These are phyloP conservation scores for Chlamydomonas incerta DNA, from an alignment of 139 green algal species.

Conservation along the genomic window DNA sequence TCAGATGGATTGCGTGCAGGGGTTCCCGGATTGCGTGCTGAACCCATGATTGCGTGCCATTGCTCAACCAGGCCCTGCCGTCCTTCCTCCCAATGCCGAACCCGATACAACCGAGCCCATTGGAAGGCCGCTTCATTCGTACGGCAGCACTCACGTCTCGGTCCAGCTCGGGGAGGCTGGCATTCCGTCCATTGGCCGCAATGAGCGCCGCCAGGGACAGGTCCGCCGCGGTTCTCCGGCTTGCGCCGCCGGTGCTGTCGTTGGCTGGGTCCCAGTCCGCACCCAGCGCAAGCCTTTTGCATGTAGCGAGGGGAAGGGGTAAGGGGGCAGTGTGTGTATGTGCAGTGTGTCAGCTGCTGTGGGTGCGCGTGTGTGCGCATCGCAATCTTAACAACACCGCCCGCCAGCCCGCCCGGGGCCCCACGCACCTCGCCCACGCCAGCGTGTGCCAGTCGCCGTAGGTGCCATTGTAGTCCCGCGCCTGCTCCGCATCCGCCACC, in stretches of 20 bases:
- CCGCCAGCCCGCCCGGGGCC: background rate
- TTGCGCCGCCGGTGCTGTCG: background rate
- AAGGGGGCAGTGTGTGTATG: background rate
- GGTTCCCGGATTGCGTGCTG: too few relatives aligned
- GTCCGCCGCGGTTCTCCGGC: background rate
- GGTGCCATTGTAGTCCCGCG: background rate
- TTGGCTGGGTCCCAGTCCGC: conserved; percentile 23
- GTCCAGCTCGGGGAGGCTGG: background rate
- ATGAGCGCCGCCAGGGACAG: background rate
- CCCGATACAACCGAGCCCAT: too few relatives aligned
- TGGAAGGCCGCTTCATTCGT: too few relatives aligned
- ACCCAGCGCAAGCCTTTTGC: conserved; percentile 35
- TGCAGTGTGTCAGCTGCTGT: background rate
- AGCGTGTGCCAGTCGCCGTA: conserved; percentile 51
- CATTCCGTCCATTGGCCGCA: background rate
- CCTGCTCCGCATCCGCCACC: conserved; percentile 16
- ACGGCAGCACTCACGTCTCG: too few relatives aligned
- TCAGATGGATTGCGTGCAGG: background rate
- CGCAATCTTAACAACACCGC: too few relatives aligned
- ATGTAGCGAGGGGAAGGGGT: background rate
- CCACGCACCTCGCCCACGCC: conserved; percentile 37
- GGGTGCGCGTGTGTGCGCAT: too few relatives aligned
- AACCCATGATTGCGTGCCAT: too few relatives aligned
- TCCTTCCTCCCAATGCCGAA: background rate
- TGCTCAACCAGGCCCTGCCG: background rate